Conservation (phyloP, 2,329 filamentous ascomycete species). For the Cladosporium cucumerinum region DNA sequence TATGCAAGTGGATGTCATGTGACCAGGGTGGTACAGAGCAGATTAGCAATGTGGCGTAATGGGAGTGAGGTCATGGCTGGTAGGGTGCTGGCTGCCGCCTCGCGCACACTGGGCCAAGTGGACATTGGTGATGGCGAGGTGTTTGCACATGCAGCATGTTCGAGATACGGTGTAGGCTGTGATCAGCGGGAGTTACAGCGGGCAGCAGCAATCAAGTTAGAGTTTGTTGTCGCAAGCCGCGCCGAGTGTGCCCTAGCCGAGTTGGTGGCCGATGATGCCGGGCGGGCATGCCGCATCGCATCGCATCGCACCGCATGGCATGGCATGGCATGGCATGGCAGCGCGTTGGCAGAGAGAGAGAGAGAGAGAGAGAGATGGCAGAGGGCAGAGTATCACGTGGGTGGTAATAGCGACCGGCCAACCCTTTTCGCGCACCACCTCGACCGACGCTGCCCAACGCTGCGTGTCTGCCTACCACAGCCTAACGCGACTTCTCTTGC, state of each 20-base stretch:
- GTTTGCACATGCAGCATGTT: not conserved
- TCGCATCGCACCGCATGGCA: not conserved
- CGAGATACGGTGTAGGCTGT: not conserved
- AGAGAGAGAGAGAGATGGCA: no score
- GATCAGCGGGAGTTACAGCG: not conserved
- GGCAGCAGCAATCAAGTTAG: not conserved
- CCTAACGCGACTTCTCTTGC: not conserved
- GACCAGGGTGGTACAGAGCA: not conserved
- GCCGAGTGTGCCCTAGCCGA: not conserved
- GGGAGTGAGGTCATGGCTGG: not conserved
- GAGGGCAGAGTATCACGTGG: no score
- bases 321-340: not conserved
- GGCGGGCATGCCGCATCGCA: not conserved
- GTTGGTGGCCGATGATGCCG: not conserved
- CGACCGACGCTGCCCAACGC: not conserved
- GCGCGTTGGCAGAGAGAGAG: no score
- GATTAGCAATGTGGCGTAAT: not conserved
- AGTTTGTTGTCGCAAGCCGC: not conserved
- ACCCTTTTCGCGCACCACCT: no score
- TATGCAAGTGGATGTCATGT: not conserved
- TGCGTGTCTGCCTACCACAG: not conserved
- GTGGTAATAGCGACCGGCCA: no score
- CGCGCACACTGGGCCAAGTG: no score
- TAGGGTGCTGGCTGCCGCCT: not conserved
- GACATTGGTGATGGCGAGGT: not conserved